Base-by-base conservation (phyloP, 129 eudicot genomes). In the Artemisia argyi region DNA sequence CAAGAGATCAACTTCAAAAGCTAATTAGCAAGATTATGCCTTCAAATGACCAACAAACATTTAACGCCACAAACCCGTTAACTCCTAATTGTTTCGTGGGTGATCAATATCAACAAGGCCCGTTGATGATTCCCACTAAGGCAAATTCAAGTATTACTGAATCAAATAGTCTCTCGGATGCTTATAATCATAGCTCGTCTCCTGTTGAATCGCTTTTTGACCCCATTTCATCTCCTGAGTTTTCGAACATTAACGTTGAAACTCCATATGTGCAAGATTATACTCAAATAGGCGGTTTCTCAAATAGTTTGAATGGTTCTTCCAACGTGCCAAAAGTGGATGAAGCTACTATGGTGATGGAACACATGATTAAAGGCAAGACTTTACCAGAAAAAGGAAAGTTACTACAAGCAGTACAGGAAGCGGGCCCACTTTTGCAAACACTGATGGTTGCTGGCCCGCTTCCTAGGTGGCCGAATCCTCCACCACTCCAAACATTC, bases 381-480 rank as follows among this genome's bases (percentile, higher is more conserved):
- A 39, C 57, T 67, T 53, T 87, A 78, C 95, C 95, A 7, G 78
- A 69, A 73, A 79, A 78, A 28, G 95, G 97, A 17, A 82, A 81
- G 5, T 72, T 91, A 30, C 35, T 85, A 15, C 77, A 85, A 50
- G 66, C 92, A 5, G 85, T 88, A 4, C 24, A 79, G 59, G 87
- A 81, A 26, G 83, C 97, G 3, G 92, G 90, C 19, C 96, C 91
- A 3, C 83, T 88, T 58, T 79, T 91, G 0, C 84, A 88, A 39
- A 79, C 85, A 1, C 69, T 91, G 48, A 16, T 1, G 57, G 53
- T 2, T 60, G 85, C 49, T 30, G 97, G 96, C 15, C 85, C 86
- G 54, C 88, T 88, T 57, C 97, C 97, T 0, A 71, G 69, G 83
- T 91, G 97, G 97, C 85, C 85, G 2, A 88, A 91, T 62, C 97